Evolutionary conservation across 2,329 filamentous ascomycete species (phyloP).

Genomic region (Trichoderma breve): DNA sequence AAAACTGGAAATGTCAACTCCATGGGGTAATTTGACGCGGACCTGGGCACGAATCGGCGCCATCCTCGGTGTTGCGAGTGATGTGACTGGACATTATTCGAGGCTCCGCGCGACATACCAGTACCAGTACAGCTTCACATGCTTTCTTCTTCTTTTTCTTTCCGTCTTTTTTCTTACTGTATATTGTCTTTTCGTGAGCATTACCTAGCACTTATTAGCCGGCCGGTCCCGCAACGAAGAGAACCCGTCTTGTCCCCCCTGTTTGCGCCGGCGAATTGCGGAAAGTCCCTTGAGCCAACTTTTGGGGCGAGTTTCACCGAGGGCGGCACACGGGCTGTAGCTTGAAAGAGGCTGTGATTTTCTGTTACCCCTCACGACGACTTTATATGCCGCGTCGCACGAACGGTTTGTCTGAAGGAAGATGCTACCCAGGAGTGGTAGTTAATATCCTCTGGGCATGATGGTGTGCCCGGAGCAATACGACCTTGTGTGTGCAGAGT

Average conservation of each 20-base stretch:
- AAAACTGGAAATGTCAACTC: slow-evolving; percentile 7
- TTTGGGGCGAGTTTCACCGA: slow-evolving; percentile 7
- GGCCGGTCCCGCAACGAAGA: neutral
- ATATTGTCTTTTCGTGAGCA: neutral
- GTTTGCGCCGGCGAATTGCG: neutral
- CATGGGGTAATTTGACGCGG: slow-evolving; percentile 11
- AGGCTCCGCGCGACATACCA: neutral
- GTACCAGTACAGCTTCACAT: neutral
- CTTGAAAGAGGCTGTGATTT: neutral
- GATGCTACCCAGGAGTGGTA: neutral
- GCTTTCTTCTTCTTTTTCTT: neutral
- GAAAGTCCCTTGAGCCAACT: neutral
- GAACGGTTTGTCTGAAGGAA: neutral
- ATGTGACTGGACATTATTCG: neutral
- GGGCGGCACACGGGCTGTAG: neutral
- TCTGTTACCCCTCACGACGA: neutral
- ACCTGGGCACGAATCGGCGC: neutral
- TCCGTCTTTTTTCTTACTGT: neutral
- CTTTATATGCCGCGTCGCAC: neutral
- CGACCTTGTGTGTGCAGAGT: neutral
- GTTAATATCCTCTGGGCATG: neutral
- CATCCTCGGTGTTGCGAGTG: neutral
- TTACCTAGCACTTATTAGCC: neutral
- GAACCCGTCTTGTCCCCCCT: neutral
- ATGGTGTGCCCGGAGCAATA: neutral